phyloP scores from a whole-genome alignment of 306 rosid species.

The Dryas drummondii region DNA sequence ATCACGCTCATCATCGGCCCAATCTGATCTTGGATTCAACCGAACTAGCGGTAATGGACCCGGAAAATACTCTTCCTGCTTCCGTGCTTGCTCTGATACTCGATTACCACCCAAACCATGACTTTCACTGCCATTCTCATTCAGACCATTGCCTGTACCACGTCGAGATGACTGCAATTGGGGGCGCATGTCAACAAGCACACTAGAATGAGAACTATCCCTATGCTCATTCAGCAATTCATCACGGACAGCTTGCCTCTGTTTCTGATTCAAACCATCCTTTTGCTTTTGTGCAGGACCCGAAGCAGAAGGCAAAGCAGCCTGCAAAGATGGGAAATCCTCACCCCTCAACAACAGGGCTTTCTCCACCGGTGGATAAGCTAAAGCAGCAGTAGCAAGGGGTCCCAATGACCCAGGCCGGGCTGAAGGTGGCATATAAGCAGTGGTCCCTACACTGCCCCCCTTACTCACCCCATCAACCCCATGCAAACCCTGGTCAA shows the following conservation, averaged over 20 bases:
- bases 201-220: conserved; percentile 31
- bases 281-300: conserved; percentile 58
- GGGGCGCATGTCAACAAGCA: conserved; percentile 38
- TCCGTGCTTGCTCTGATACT: conserved; percentile 34
- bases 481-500: conserved; percentile 37
- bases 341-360: conserved; percentile 76
- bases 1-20: conserved; percentile 99
- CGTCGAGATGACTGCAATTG: conserved; percentile 37
- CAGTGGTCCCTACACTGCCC: conserved; percentile 40
- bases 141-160: conserved; percentile 27
- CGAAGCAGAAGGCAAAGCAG: conserved; percentile 56
- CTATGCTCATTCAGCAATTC: conserved; percentile 44
- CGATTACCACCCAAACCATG: conserved; percentile 39
- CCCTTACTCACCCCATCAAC: conserved; percentile 42
- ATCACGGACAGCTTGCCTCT: conserved; percentile 39
- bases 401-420: conserved; percentile 43
- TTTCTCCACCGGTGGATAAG: conserved; percentile 36
- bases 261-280: conserved; percentile 57
- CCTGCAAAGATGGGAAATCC: conserved; percentile 89
- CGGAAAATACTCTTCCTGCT: conserved; percentile 67
- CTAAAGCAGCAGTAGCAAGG: conserved; percentile 19
- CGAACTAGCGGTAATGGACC: conserved; percentile 76
- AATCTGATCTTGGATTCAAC: conserved; percentile 76
- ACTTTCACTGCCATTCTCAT: conserved; percentile 34
- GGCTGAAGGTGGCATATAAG: conserved; percentile 67